phyloP scores from a whole-genome alignment of 2,329 filamentous ascomycete genomes.

The Periconia macrospinosa region DNA sequence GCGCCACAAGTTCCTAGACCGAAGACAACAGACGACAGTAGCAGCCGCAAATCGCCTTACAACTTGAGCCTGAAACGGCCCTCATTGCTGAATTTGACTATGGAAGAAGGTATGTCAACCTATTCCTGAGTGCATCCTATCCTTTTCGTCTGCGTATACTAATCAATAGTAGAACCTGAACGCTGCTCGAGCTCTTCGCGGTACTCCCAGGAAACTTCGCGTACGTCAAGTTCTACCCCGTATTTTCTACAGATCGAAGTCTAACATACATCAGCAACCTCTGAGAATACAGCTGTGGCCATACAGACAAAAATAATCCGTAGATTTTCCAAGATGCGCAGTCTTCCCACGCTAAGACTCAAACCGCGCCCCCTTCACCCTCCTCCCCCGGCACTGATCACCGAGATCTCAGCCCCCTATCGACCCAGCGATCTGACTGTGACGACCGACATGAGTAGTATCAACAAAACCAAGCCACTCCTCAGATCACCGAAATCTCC shows the following conservation, averaged over 20 bases:
- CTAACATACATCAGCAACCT: no score
- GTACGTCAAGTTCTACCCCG: not conserved
- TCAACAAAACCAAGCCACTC: no score
- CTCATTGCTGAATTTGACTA: not conserved
- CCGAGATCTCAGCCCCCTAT: no score
- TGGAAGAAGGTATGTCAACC: conserved; percentile 1
- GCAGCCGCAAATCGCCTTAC: not conserved
- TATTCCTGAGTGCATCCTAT: no score
- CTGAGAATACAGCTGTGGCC: no score
- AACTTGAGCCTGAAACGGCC: not conserved
- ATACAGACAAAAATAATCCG: no score
- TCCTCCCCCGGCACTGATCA: no score
- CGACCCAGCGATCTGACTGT: not conserved
- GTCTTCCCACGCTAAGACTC: no score
- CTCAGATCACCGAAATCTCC: not conserved
- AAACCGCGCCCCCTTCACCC: no score
- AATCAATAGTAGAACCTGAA: not conserved
- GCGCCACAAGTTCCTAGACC: conserved; percentile 1
- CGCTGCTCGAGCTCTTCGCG: not conserved
- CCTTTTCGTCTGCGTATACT: not conserved
- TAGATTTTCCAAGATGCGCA: no score
- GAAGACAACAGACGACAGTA: not conserved
- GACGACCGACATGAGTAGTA: not conserved
- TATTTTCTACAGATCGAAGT: not conserved
- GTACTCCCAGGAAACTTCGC: not conserved